A percentile compares a stretch with the other conserved stretches of the same genome.
Conservation (phyloP, 345 rosid genomes). For the Firmiana major region DNA sequence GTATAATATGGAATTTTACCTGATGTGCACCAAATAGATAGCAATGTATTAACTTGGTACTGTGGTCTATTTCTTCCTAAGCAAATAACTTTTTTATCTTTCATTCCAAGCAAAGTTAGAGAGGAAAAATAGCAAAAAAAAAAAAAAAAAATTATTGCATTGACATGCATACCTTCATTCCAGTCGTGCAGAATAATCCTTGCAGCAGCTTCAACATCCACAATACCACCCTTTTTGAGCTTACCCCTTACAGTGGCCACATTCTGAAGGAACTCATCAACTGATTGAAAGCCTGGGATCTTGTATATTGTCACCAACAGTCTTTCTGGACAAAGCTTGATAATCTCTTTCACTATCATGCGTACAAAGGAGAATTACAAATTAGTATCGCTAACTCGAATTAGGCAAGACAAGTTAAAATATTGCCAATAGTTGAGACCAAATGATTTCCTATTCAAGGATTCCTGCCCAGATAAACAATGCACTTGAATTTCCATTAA, state of each 20-base stretch:
- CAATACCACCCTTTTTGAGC: slow-evolving; percentile 94
- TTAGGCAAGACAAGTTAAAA: slow-evolving; percentile 9
- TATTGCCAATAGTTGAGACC: neutral
- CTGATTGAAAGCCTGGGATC: slow-evolving; percentile 64
- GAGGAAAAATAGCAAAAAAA: neutral
- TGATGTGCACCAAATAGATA: slow-evolving; percentile 28
- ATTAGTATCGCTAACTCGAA: neutral
- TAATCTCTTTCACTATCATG: slow-evolving; percentile 77
- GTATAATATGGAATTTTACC: slow-evolving; percentile 90
- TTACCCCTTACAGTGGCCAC: slow-evolving; percentile 86
- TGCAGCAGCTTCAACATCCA: slow-evolving; percentile 84
- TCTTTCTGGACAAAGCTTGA: slow-evolving; percentile 66
- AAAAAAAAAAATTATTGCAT: neutral
- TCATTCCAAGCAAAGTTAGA: neutral
- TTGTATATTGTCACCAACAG: slow-evolving; percentile 74
- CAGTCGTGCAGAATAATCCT: slow-evolving; percentile 54
- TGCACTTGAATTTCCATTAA: neutral
- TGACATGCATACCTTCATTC: slow-evolving; percentile 12
- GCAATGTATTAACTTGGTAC: neutral
- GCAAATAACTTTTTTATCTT: neutral
- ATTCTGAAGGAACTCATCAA: slow-evolving; percentile 85
- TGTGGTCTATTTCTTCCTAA: neutral
- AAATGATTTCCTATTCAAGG: neutral
- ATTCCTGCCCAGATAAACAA: neutral
- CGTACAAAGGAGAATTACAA: slow-evolving; percentile 13